Evolutionary conservation across 805 yeast species (phyloP).

Genomic region (Candida sonorensis): DNA sequence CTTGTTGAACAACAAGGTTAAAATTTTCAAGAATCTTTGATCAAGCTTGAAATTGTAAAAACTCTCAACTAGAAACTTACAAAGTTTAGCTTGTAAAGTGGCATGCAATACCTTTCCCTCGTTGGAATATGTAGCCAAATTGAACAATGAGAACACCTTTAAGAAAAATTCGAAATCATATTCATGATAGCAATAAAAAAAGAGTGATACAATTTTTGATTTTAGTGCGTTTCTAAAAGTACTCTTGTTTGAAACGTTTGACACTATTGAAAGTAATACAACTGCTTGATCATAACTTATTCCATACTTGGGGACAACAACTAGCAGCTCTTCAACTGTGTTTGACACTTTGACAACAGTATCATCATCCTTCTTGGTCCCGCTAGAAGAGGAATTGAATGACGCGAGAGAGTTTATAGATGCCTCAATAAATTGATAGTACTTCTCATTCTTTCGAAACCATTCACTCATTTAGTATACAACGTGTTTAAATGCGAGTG

Average conservation of each 20-base stretch:
- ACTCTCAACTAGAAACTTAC: slow-evolving; percentile 14
- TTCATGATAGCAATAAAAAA: slow-evolving; percentile 16
- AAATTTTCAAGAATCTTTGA: slow-evolving; percentile 11
- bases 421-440: background rate
- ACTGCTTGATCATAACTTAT: slow-evolving; percentile 12
- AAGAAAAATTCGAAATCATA: slow-evolving; percentile 18
- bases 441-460: background rate
- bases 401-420: background rate
- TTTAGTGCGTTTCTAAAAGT: slow-evolving; percentile 11
- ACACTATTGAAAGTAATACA: slow-evolving; percentile 14
- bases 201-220: too few species aligned
- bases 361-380: background rate
- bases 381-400: too few species aligned
- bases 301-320: slow-evolving; percentile 22
- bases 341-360: slow-evolving; percentile 4
- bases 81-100: slow-evolving; percentile 14
- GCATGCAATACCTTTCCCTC: slow-evolving; percentile 11
- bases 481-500: too few species aligned
- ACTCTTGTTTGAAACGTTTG: slow-evolving; percentile 10
- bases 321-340: slow-evolving; percentile 10
- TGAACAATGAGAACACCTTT: slow-evolving; percentile 15
- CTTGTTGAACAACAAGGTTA: slow-evolving; percentile 20
- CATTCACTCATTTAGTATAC: too few species aligned
- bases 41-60: slow-evolving; percentile 18
- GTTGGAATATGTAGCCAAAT: slow-evolving; percentile 16